Evolutionary conservation across 2,329 filamentous ascomycete species (phyloP).

Genomic region (Colletotrichum euphorbiae): DNA sequence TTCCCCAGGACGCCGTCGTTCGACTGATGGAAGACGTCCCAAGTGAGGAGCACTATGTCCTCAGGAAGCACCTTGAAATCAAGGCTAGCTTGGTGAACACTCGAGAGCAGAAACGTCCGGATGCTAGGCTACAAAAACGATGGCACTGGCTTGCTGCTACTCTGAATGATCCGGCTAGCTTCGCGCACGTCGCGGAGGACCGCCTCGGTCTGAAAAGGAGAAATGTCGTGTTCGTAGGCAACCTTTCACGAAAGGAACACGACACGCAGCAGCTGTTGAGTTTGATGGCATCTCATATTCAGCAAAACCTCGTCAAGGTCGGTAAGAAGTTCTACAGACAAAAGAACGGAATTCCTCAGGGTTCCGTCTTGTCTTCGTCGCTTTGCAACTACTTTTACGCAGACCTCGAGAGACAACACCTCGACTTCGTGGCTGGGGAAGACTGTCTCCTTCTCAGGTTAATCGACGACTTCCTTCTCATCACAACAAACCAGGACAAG

Average conservation of each 20-base stretch:
- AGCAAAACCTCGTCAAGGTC: conserved; percentile 86
- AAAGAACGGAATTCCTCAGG: conserved; percentile 90
- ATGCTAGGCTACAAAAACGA: conserved; percentile 55
- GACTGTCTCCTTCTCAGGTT: conserved; percentile 81
- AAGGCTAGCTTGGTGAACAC: conserved; percentile 54
- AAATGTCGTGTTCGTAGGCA: conserved; percentile 84
- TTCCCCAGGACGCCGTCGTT: conserved; percentile 83
- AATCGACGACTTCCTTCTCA: conserved; percentile 92
- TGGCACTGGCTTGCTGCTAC: conserved; percentile 67
- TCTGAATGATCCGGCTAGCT: conserved; percentile 53
- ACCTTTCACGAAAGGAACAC: conserved; percentile 67
- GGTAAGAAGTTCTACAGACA: conserved; percentile 91
- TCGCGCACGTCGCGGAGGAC: conserved; percentile 59
- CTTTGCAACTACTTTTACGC: conserved; percentile 98
- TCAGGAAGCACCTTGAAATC: conserved; percentile 81
- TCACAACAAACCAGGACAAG: conserved; percentile 76
- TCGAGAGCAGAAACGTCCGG: conserved; percentile 44
- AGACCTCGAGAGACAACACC: conserved; percentile 77
- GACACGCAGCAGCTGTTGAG: conserved; percentile 70
- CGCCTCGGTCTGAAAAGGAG: conserved; percentile 59
- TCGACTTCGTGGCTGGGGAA: conserved; percentile 72
- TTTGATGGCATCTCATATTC: conserved; percentile 84
- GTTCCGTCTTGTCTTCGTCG: conserved; percentile 86
- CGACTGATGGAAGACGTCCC: conserved; percentile 71
- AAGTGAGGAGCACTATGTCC: conserved; percentile 71